Percentiles rank a stretch among this genome's conserved stretches.
phyloP scores from a whole-genome alignment of 192 early-diverging fungal genomes.

The Entomortierella chlamydospora region DNA sequence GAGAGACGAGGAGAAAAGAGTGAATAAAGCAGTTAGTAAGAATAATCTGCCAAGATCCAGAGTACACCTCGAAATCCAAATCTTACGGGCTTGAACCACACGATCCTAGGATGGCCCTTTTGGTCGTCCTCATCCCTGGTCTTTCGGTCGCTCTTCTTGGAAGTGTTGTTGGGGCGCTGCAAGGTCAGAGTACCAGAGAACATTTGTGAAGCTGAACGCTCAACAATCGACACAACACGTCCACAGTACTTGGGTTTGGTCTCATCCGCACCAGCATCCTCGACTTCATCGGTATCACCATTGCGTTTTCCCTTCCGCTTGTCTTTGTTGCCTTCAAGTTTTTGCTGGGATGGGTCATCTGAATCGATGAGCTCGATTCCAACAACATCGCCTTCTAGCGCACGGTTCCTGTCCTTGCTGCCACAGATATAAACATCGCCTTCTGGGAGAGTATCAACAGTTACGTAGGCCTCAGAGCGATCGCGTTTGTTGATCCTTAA shows the following conservation, averaged over 20 bases:
- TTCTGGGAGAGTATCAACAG: conserved; percentile 72
- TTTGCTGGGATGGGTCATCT: conserved; percentile 68
- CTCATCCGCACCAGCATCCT: conserved; percentile 65
- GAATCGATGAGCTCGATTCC: conserved; percentile 79
- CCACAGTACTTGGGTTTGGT: conserved; percentile 68
- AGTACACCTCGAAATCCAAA: background rate
- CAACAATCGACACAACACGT: conserved; percentile 67
- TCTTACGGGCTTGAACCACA: conserved; percentile 87
- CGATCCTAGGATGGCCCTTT: conserved; percentile 66
- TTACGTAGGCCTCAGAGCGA: conserved; percentile 89
- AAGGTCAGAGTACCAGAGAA: conserved; percentile 63
- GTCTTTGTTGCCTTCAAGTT: conserved; percentile 66
- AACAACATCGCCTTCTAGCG: conserved; percentile 87
- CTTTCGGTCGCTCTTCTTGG: conserved; percentile 46
- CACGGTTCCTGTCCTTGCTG: conserved; percentile 81
- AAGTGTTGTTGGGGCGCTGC: conserved; percentile 37
- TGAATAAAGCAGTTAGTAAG: background rate
- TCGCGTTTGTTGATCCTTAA: conserved; percentile 90
- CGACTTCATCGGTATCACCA: conserved; percentile 54
- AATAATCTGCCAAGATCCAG: too few relatives aligned
- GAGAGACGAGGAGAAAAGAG: too few relatives aligned
- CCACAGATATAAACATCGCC: conserved; percentile 86
- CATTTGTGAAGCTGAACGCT: conserved; percentile 66
- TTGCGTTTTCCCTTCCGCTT: conserved; percentile 65
- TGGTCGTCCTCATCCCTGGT: conserved; percentile 56